Base-by-base conservation (phyloP, 257 asterid species). In the Buddleja alternifolia region DNA sequence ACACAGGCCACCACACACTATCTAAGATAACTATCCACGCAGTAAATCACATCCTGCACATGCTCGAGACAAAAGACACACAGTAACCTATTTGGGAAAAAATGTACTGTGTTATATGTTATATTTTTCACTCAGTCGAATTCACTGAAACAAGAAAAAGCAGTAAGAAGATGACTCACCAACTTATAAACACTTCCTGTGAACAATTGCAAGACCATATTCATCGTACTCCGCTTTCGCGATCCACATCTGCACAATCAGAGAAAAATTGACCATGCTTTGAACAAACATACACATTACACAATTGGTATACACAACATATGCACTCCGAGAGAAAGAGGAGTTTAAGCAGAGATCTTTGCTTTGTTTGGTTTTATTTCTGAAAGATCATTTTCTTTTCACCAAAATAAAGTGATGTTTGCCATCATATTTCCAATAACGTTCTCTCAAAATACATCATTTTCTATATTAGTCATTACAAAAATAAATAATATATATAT, bases 171-270 rank as follows among this genome's bases (percentile, higher is more conserved):
- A 14, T 2, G 9, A 46, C 75, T 80, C 61, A 64, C 76, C 58
- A 59, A 64, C 79, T 83, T 73, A 82, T 79, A 84, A 84, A 75
- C 90, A 82, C 74, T 82, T 84, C 77, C 93, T 79, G 72, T 86
- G 93, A 73, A 86, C 93, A 41, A 86, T 82, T 51, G 88, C 80
- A 42, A 90, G 90, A 41, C 93, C 90, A 21, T 82, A 79, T 52
- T 83, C 87, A 46, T 86, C 87, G 15, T 81, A 83, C 75, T 83
- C 89, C 7, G 70, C 84, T 74, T 81, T 86, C 4, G 87, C 53
- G 20, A 86, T 83, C 92, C 88, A 86, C 88, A 84, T 84, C 88
- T 84, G 78, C 77, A 73, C 45, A 62, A 37, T 29, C 2, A 29
- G 10, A 45, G 40, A 47, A 63, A 32, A 29, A 29, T 29, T 29